Conservation (phyloP, 306 rosid species). For the Cucurbita moschata region DNA sequence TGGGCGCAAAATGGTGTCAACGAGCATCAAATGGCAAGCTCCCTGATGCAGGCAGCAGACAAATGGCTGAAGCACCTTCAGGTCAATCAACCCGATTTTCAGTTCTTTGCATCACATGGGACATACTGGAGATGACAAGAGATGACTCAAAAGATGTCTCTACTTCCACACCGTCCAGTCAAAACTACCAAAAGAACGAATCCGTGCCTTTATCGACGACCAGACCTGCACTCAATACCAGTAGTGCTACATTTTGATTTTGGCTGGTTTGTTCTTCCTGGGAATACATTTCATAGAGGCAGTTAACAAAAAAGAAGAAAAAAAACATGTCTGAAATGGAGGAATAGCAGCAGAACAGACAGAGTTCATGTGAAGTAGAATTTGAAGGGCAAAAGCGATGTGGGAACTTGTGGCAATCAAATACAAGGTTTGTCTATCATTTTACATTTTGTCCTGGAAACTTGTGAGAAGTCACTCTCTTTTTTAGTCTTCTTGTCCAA, state of each 20-base stretch:
- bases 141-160: neutral
- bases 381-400: neutral
- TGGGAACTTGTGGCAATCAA: neutral
- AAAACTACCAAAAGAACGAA: neutral
- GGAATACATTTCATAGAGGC: neutral
- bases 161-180: neutral
- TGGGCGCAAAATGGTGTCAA: slow-evolving; percentile 42
- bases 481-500: neutral
- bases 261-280: neutral
- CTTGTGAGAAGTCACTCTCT: neutral
- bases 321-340: neutral
- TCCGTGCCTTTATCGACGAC: neutral
- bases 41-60: slow-evolving; percentile 55
- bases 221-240: neutral
- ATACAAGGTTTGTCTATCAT: neutral
- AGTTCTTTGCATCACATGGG: slow-evolving; percentile 54
- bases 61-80: slow-evolving; percentile 57
- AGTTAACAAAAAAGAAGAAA: neutral
- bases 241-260: neutral
- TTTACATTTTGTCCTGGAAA: neutral
- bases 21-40: slow-evolving; percentile 41
- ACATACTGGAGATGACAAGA: slow-evolving; percentile 30
- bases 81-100: slow-evolving; percentile 77
- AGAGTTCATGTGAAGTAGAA: neutral
- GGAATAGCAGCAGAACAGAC: neutral